Percentiles rank a stretch among this genome's conserved stretches.
phyloP scores from a whole-genome alignment of 441 rosid species.

The Aquilaria agallochum region DNA sequence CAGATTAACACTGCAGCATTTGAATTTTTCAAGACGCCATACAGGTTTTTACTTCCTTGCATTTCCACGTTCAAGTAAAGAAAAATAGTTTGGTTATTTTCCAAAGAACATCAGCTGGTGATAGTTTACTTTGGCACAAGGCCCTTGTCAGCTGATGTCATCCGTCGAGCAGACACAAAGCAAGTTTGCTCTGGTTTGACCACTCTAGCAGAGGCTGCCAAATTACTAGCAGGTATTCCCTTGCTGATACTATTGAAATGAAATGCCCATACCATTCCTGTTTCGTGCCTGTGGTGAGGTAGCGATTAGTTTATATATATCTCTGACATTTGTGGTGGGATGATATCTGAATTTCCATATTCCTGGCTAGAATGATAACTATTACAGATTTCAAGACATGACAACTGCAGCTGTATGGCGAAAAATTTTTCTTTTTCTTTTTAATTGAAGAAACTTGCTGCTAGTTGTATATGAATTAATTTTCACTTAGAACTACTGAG shows the following conservation, averaged over 20 bases:
- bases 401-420: no score
- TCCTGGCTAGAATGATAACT: not conserved
- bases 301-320: not conserved
- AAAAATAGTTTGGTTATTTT: conserved; percentile 6
- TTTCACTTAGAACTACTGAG: no score
- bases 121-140: conserved; percentile 29
- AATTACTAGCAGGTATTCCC: conserved; percentile 39
- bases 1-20: conserved; percentile 17
- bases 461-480: no score
- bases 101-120: conserved; percentile 12
- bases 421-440: no score
- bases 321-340: not conserved
- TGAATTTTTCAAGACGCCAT: conserved; percentile 32
- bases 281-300: not conserved
- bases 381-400: not conserved
- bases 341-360: not conserved
- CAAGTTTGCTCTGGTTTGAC: conserved; percentile 47
- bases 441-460: no score
- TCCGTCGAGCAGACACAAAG: conserved; percentile 29
- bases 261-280: no score
- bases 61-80: not conserved
- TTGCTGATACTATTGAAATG: not conserved
- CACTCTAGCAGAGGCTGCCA: conserved; percentile 41
- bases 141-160: conserved; percentile 32
- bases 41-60: conserved; percentile 30